These are phyloP conservation scores for Bipolaris cookei DNA, from an alignment of 2,329 filamentous ascomycete species.

Conservation along the genomic window DNA sequence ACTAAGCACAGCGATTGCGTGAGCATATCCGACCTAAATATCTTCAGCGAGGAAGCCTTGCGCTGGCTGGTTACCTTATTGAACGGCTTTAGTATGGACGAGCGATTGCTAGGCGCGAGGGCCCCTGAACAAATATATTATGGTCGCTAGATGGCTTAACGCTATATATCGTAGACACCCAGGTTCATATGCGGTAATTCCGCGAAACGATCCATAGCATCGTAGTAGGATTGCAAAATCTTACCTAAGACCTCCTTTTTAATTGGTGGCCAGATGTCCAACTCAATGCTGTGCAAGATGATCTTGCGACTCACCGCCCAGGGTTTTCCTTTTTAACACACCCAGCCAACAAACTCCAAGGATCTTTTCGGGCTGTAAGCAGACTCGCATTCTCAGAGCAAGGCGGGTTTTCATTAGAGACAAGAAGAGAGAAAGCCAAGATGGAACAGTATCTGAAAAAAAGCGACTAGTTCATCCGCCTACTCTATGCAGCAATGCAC, in stretches of 20 bases:
- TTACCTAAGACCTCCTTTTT: conserved; percentile 12
- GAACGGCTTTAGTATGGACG: conserved; percentile 8
- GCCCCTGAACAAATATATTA: conserved; percentile 11
- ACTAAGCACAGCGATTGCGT: conserved; percentile 11
- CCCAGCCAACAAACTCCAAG: conserved; percentile 10
- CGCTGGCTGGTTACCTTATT: conserved; percentile 12
- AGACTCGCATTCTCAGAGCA: conserved; percentile 7
- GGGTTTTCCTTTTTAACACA: conserved; percentile 11
- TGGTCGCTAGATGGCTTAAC: conserved; percentile 10
- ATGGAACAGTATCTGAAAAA: neutral
- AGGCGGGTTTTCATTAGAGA: conserved; percentile 10
- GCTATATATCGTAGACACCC: conserved; percentile 5
- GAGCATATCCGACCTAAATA: conserved; percentile 11
- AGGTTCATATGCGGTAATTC: conserved; percentile 9
- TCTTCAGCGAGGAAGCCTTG: conserved; percentile 12
- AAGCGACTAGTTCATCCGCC: conserved; percentile 4
- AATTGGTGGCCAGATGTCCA: conserved; percentile 7
- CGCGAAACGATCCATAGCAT: conserved; percentile 7
- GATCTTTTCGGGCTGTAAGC: conserved; percentile 5
- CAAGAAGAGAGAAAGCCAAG: conserved; percentile 6
- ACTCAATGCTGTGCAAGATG: conserved; percentile 1
- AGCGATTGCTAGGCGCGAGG: conserved; percentile 13
- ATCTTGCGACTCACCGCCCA: conserved; percentile 13
- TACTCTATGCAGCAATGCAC: conserved; percentile 7
- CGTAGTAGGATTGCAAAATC: conserved; percentile 3